A percentile compares a stretch with the other conserved stretches of the same genome.
Conservation (phyloP, 352 stramenopile species). For the Pythium brassicae region DNA sequence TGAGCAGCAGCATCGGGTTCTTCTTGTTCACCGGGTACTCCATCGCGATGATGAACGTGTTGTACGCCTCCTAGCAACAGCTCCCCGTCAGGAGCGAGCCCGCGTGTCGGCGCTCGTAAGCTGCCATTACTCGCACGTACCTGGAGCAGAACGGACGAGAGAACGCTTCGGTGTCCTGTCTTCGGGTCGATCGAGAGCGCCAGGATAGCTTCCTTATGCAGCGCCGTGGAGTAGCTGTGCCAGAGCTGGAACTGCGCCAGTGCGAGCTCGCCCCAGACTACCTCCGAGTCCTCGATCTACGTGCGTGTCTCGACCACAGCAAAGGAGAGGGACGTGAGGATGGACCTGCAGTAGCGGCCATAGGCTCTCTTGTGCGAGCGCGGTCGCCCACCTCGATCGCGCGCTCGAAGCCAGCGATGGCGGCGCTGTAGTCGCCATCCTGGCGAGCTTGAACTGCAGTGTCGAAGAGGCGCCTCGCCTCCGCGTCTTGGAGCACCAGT, state of each 20-base stretch:
- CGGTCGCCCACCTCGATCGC: slow-evolving; percentile 35
- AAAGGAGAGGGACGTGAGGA: background rate
- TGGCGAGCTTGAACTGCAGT: slow-evolving; percentile 32
- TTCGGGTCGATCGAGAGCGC: slow-evolving; percentile 3
- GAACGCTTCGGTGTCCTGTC: slow-evolving; percentile 11
- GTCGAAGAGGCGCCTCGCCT: slow-evolving; percentile 19
- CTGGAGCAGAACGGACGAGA: slow-evolving; percentile 4
- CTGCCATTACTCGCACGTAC: background rate
- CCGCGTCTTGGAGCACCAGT: slow-evolving; percentile 18
- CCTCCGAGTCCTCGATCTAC: slow-evolving; percentile 54
- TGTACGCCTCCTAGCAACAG: slow-evolving; percentile 45
- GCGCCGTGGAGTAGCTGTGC: slow-evolving; percentile 31
- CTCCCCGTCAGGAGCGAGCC: background rate
- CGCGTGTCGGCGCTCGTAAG: too few species aligned
- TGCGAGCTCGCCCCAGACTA: slow-evolving; percentile 57
- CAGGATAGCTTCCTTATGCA: slow-evolving; percentile 35
- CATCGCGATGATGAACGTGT: slow-evolving; percentile 77
- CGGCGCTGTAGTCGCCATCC: slow-evolving; percentile 32
- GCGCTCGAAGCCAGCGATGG: slow-evolving; percentile 30
- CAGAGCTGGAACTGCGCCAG: slow-evolving; percentile 57
- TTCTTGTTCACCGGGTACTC: slow-evolving; percentile 70
- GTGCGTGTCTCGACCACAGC: background rate
- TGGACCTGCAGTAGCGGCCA: background rate
- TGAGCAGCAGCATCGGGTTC: slow-evolving; percentile 45
- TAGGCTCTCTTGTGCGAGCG: background rate